Evolutionary conservation across 805 yeast species (phyloP).

Genomic region (Teunomyces stri): DNA sequence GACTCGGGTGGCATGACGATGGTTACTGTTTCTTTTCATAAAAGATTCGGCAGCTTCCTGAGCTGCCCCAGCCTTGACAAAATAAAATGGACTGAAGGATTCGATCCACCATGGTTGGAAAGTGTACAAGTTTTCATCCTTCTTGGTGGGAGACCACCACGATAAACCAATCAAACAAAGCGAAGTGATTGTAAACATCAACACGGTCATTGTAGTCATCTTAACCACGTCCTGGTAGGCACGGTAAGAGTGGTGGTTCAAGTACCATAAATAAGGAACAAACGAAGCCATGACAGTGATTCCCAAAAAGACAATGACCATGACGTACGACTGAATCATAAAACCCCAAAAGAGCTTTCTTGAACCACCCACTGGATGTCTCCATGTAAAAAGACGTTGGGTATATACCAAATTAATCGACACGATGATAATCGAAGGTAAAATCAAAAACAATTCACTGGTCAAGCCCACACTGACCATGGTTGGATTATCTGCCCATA

Average conservation of each 20-base stretch:
- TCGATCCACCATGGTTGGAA: constrained; percentile 27
- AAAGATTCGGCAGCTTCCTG: constrained; percentile 18
- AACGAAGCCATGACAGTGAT: constrained; percentile 12
- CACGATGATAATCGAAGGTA: constrained; percentile 13
- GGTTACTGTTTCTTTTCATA: constrained; percentile 19
- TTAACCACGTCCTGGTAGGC: constrained; percentile 11
- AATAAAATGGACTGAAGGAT: constrained; percentile 17
- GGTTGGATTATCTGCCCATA: constrained; percentile 9
- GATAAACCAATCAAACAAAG: constrained; percentile 16
- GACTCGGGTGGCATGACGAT: constrained; percentile 21
- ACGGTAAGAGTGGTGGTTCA: constrained; percentile 3
- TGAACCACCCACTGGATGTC: constrained; percentile 21
- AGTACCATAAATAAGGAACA: constrained; percentile 12
- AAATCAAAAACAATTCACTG: constrained; percentile 11
- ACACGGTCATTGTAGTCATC: constrained; percentile 11
- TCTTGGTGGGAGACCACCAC: constrained; percentile 19
- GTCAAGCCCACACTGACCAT: constrained; percentile 11
- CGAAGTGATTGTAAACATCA: constrained; percentile 15
- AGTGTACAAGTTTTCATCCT: constrained; percentile 20
- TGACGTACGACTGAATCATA: constrained; percentile 11
- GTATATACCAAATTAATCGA: constrained; percentile 17
- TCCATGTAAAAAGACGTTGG: constrained; percentile 18
- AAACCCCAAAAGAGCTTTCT: constrained; percentile 14
- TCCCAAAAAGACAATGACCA: constrained; percentile 10
- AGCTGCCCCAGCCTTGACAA: constrained; percentile 19